phyloP scores from a whole-genome alignment of 2,329 filamentous ascomycete genomes.

The Rutstroemia sp. region DNA sequence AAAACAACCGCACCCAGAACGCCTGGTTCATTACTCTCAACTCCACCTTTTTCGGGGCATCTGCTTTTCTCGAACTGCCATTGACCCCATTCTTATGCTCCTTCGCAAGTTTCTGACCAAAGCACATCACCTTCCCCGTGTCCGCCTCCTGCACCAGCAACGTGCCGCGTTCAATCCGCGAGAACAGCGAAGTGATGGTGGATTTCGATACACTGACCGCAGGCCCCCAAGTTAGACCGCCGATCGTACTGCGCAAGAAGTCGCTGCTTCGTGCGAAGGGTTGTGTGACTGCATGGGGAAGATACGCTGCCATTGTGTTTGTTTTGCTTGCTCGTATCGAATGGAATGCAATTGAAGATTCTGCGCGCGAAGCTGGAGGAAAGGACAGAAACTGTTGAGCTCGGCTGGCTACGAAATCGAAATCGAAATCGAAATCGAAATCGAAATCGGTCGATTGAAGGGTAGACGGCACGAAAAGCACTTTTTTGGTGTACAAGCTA shows the following conservation, averaged over 20 bases:
- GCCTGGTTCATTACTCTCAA: constrained; percentile 56
- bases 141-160: constrained; percentile 42
- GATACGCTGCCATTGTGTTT: constrained; percentile 26
- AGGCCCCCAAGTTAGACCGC: constrained; percentile 36
- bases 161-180: constrained; percentile 41
- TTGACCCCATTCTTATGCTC: constrained; percentile 29
- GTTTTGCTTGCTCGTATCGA: no score
- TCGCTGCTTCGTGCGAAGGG: constrained; percentile 34
- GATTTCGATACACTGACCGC: constrained; percentile 36
- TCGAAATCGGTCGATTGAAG: no score
- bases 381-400: no score
- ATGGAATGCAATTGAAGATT: not conserved
- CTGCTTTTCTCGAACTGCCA: constrained; percentile 32
- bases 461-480: no score
- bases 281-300: constrained; percentile 33
- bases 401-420: no score
- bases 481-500: no score
- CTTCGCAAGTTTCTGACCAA: constrained; percentile 39
- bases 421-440: no score
- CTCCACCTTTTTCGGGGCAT: constrained; percentile 39
- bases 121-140: constrained; percentile 34
- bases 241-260: constrained; percentile 34
- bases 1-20: constrained; percentile 62
- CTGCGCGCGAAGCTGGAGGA: not conserved
- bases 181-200: constrained; percentile 38